phyloP scores from a whole-genome alignment of 1,284 basidiomycete species.

The Ganoderma meredithae region DNA sequence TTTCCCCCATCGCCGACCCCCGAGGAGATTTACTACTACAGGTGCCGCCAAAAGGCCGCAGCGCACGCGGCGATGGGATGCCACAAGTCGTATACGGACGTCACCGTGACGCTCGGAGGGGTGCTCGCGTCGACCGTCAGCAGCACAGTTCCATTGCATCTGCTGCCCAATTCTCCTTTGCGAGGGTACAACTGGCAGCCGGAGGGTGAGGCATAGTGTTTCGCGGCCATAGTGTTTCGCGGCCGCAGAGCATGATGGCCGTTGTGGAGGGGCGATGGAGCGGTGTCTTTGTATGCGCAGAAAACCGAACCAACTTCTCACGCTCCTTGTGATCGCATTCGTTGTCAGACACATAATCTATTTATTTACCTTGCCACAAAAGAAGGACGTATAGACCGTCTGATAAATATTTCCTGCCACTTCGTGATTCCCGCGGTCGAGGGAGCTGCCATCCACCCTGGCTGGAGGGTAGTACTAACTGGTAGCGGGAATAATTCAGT shows the following conservation, averaged over 20 bases:
- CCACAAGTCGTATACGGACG: background rate
- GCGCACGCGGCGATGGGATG: background rate
- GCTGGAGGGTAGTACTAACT: no score
- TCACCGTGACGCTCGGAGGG: background rate
- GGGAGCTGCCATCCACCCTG: no score
- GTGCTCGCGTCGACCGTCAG: background rate
- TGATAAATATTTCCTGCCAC: no score
- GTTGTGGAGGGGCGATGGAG: background rate
- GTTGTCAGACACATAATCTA: background rate
- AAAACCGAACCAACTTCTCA: background rate
- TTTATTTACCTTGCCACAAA: background rate
- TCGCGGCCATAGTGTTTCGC: background rate
- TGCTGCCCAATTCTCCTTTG: background rate
- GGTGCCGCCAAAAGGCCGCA: background rate
- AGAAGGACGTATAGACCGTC: no score
- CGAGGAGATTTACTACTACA: background rate
- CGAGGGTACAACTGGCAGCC: background rate
- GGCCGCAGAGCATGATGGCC: background rate
- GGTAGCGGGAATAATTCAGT: no score
- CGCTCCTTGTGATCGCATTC: background rate
- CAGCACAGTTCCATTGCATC: background rate
- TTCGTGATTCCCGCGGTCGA: no score
- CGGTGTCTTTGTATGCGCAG: background rate
- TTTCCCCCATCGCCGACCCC: background rate
- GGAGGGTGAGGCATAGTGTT: background rate